These are phyloP conservation scores for Citeromyces hawaiiensis DNA, from an alignment of 1,139 yeast species.

Conservation along the genomic window DNA sequence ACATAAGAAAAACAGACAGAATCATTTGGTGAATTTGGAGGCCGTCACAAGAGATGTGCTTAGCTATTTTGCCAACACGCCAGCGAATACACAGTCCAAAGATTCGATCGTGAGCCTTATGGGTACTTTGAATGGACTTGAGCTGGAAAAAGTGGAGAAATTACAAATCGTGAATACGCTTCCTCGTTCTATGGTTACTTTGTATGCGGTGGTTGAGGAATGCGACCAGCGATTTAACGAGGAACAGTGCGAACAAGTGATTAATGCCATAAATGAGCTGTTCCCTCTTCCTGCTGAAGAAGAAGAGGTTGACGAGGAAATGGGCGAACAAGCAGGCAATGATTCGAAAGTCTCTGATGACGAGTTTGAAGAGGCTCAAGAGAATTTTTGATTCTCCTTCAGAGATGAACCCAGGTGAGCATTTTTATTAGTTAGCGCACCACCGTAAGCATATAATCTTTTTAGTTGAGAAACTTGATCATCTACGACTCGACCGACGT, in stretches of 20 bases:
- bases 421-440: no score
- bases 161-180: conserved; percentile 71
- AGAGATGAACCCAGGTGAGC: no score
- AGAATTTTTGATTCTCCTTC: neutral
- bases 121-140: conserved; percentile 33
- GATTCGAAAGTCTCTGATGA: neutral
- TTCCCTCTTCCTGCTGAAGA: conserved; percentile 27
- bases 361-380: neutral
- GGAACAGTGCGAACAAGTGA: conserved; percentile 40
- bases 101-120: conserved; percentile 42
- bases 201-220: conserved; percentile 78
- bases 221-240: conserved; percentile 74
- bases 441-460: no score
- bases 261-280: conserved; percentile 32
- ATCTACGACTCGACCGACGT: no score
- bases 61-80: conserved; percentile 18
- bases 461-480: no score
- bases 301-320: conserved; percentile 20
- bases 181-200: conserved; percentile 67
- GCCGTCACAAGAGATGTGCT: conserved; percentile 50
- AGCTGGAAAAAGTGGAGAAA: conserved; percentile 71
- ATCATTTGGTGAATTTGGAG: conserved; percentile 40
- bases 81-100: conserved; percentile 21
- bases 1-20: conserved; percentile 18
- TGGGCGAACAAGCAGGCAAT: conserved; percentile 2